Percentiles rank a stretch among this genome's conserved stretches.
phyloP scores from a whole-genome alignment of 2,329 filamentous ascomycete species.

The Elsinoe perseae region DNA sequence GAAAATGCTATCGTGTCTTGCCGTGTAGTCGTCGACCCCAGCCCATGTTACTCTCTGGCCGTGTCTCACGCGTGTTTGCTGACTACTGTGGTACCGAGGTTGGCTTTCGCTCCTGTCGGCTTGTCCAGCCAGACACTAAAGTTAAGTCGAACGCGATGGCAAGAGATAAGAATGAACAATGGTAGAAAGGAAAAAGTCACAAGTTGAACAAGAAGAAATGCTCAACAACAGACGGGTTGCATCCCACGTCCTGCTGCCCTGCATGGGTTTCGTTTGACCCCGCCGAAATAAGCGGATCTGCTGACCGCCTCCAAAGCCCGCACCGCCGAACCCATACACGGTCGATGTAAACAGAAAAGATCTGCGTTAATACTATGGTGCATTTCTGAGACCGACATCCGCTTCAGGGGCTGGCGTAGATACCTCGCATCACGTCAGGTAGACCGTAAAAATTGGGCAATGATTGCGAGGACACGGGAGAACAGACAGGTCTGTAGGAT shows the following conservation, averaged over 20 bases:
- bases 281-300: neutral
- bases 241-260: neutral
- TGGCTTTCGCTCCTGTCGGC: neutral
- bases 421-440: too few relatives aligned
- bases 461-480: too few relatives aligned
- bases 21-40: neutral
- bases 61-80: neutral
- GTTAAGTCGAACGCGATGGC: neutral
- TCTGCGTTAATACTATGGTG: neutral
- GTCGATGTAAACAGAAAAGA: neutral
- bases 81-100: neutral
- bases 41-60: slow-evolving; percentile 8
- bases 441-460: too few relatives aligned
- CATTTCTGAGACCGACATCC: neutral
- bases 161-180: too few relatives aligned
- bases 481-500: too few relatives aligned
- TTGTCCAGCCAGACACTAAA: neutral
- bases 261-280: neutral
- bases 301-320: neutral
- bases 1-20: neutral
- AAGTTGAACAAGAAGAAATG: neutral
- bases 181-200: neutral
- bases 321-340: neutral
- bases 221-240: neutral
- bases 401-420: neutral